Evolutionary conservation across 768 basidiomycete species (phyloP), one percentile per base, ranked within the genome.

Genomic region (Amyloporia xantha): DNA sequence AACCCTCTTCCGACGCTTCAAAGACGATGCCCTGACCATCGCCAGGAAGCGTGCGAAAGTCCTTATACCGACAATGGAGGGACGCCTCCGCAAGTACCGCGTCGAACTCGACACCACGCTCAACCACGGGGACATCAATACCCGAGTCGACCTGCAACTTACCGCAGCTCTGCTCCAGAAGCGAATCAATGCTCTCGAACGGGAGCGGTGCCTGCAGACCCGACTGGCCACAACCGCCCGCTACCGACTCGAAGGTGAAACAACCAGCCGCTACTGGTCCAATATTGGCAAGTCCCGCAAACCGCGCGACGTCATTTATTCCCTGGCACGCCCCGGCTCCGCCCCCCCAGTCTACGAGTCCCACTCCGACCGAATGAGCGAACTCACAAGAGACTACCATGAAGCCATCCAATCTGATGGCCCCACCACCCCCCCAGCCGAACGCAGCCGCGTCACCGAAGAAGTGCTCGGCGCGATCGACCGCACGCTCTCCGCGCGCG

Each of bases 301-400:
- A 33, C 30, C 30, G 15, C 30, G 15, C 7, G 30, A 33, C 30
- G 15, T 33, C 15, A 33, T 33, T 7, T 33, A 33, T 15, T 33
- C 30, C 7, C 30, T 33, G 15, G 30, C 15, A 15, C 9, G 15
- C 7, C 15, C 30, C 15, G n/a, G n/a, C n/a, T 7, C 30, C n/a
- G n/a, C n/a, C n/a, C 7, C 7, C 7, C 9, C 9, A 7, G 30
- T 7, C 7, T 15, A 7, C 7, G 30, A 7, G 30, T 7, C 30
- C 35, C 21, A 49, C 3, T 58, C 54, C 0, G 51, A 58, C 20
- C 19, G 47, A n/a, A 58, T 58, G 54, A 51, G 50, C 0, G 44
- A 53, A 23, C 38, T 54, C 7, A 51, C 56, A 1, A 1, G 56
- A 17, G 35, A 54, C 41, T 58, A 58, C 44, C 51, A 54, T 35